Base-by-base conservation (phyloP, 495 filamentous ascomycete species). In the Baudoinia panamericana region DNA sequence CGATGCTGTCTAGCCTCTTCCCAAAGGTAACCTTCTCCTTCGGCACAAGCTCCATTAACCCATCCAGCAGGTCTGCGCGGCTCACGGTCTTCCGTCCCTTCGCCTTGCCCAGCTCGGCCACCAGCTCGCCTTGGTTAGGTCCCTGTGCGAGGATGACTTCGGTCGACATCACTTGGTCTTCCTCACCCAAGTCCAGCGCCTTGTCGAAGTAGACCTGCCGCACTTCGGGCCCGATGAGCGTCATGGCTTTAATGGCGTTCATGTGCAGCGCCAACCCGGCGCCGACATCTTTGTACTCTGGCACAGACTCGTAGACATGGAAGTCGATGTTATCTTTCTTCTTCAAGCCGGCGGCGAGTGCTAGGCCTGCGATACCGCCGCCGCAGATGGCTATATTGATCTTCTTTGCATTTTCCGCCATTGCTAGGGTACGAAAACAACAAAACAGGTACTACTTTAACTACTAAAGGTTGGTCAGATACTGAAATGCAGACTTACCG, bases 241-340 rank as follows among this genome's bases (percentile, higher is more conserved):
- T 35, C 25, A 52, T 41, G 21, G 48, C 44, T 26, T 36, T 29
- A 22, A 47, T 46, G 26, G 48, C 48, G 39, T 52, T 52, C 34
- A 38, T 38, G 29, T 41, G 41, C 10, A 52, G 22, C 18, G 37
- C 44, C 18, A 52, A 24, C 2, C 48, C 48, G 5, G 48, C 48
- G 20, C 48, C 48, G 20, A 52, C 43, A 25, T 52, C 48, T 9
- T 43, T 43, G 29, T 41, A 47, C n/a, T 29, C 38, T 12, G 43
- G 27, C 18, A 45, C 38, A 10, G 38, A 35, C 25, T 52, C 48
- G 30, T 52, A 47, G 43, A 52, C 40, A 24, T 52, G 43, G 33
- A 43, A 41, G 33, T 37, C 30, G 25, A 52, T 39, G 39, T 45
- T 36, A 0, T 16, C 5, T 15, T 48, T 42, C 30, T 52, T 37